These are phyloP conservation scores for Polygonum maritimum DNA, from an alignment of 148 eudicot genomes.

Conservation along the genomic window DNA sequence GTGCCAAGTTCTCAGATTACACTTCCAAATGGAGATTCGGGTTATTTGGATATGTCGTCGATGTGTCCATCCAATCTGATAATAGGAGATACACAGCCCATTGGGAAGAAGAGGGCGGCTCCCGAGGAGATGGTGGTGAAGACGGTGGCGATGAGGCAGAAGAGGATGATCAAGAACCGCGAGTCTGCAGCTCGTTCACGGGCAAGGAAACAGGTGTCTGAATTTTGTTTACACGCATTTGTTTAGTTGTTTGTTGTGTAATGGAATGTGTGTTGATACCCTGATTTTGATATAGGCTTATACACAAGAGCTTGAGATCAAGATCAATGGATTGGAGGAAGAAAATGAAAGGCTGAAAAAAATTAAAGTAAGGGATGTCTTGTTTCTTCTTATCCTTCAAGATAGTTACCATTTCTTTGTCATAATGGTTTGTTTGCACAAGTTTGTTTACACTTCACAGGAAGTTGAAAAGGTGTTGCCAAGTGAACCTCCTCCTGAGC, in stretches of 20 bases:
- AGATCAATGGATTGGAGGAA: slow-evolving; percentile 81
- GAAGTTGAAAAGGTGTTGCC: slow-evolving; percentile 74
- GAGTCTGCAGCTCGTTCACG: slow-evolving; percentile 97
- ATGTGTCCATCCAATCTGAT: slow-evolving; percentile 56
- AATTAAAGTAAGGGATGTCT: slow-evolving; percentile 39
- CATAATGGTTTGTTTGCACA: neutral
- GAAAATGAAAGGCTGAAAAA: slow-evolving; percentile 77
- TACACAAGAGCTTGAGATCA: slow-evolving; percentile 89
- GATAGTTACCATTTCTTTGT: neutral
- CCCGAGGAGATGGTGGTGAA: slow-evolving; percentile 56
- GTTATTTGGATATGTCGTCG: slow-evolving; percentile 22
- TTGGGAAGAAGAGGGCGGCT: slow-evolving; percentile 64
- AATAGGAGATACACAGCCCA: slow-evolving; percentile 73
- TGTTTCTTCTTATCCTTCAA: neutral
- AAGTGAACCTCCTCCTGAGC: slow-evolving; percentile 55
- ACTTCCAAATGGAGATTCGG: slow-evolving; percentile 29
- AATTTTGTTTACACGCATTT: neutral
- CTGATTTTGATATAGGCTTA: slow-evolving; percentile 53
- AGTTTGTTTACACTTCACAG: slow-evolving; percentile 21
- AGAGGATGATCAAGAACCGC: slow-evolving; percentile 91
- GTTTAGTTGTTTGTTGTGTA: neutral
- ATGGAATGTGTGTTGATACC: slow-evolving; percentile 2
- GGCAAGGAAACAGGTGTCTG: slow-evolving; percentile 83
- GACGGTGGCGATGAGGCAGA: slow-evolving; percentile 91
- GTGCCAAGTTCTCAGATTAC: slow-evolving; percentile 41